phyloP scores from a whole-genome alignment of 306 rosid genomes.

The Argentina anserina region DNA sequence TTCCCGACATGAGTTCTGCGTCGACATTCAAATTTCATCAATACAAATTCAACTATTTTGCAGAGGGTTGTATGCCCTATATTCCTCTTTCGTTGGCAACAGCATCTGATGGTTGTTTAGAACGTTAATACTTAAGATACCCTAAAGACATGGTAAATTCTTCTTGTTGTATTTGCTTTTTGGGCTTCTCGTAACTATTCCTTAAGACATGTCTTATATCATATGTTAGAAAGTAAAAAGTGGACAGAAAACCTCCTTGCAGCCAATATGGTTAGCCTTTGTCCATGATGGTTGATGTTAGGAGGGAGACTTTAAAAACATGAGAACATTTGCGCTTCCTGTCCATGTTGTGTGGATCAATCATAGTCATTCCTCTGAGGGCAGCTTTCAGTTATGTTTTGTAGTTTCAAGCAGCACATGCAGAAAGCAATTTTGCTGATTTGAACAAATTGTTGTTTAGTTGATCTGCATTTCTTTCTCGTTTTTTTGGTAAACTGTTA shows the following conservation, averaged over 20 bases:
- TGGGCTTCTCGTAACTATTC: slow-evolving; percentile 25
- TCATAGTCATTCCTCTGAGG: slow-evolving; percentile 1
- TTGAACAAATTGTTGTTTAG: slow-evolving; percentile 14
- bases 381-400: slow-evolving; percentile 9
- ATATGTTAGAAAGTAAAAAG: slow-evolving; percentile 3
- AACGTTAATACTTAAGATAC: slow-evolving; percentile 19
- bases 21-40: slow-evolving; percentile 38
- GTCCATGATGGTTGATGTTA: slow-evolving; percentile 8
- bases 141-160: slow-evolving; percentile 26
- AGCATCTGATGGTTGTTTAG: slow-evolving; percentile 25
- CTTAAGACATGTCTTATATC: background rate
- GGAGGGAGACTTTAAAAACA: slow-evolving; percentile 3
- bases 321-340: background rate
- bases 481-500: background rate
- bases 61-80: slow-evolving; percentile 36
- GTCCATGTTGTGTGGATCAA: background rate
- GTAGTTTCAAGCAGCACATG: slow-evolving; percentile 12
- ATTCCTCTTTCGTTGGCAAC: slow-evolving; percentile 36
- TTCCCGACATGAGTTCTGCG: slow-evolving; percentile 44
- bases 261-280: background rate
- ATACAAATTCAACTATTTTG: slow-evolving; percentile 43
- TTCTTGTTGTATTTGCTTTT: slow-evolving; percentile 20
- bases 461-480: background rate
- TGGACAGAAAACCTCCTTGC: slow-evolving; percentile 5
- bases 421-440: slow-evolving; percentile 5